Evolutionary conservation across 768 basidiomycete genomes (phyloP).

Genomic region (Porpolomopsis calyptriformis): DNA sequence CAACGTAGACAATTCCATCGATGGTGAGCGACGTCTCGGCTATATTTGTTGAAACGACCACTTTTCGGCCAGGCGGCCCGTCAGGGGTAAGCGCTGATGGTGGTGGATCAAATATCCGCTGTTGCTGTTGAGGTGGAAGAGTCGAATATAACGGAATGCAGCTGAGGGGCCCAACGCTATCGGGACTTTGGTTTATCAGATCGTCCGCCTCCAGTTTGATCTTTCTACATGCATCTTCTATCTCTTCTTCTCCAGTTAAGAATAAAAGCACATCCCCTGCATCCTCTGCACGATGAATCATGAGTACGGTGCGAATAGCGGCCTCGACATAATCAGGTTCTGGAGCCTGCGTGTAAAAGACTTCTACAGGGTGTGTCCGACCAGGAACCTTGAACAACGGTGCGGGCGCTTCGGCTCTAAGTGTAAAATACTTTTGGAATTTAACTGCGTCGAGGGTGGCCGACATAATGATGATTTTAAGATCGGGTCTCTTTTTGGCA

Average conservation of each 20-base stretch:
- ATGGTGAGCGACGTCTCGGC: conserved; percentile 97
- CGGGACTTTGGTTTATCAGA: conserved; percentile 56
- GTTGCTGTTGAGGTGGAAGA: conserved; percentile 88
- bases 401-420: conserved; percentile 37
- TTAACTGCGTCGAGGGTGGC: conserved; percentile 95
- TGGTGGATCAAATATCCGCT: conserved; percentile 89
- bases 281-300: conserved; percentile 95
- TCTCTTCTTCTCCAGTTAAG: conserved; percentile 97
- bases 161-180: conserved; percentile 71
- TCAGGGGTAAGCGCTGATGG: conserved; percentile 49
- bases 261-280: conserved; percentile 89
- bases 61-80: conserved; percentile 83
- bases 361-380: conserved; percentile 90
- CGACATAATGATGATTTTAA: conserved; percentile 98
- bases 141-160: conserved; percentile 95
- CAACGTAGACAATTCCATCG: conserved; percentile 98
- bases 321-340: conserved; percentile 96
- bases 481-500: conserved; percentile 68
- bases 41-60: conserved; percentile 93
- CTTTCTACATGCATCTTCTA: conserved; percentile 91
- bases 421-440: conserved; percentile 88
- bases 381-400: conserved; percentile 89
- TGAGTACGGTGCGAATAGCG: conserved; percentile 88
- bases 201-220: conserved; percentile 89
- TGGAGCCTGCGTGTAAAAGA: conserved; percentile 87